These are phyloP conservation scores for Candida verbasci DNA, from an alignment of 805 yeast species.

Conservation along the genomic window DNA sequence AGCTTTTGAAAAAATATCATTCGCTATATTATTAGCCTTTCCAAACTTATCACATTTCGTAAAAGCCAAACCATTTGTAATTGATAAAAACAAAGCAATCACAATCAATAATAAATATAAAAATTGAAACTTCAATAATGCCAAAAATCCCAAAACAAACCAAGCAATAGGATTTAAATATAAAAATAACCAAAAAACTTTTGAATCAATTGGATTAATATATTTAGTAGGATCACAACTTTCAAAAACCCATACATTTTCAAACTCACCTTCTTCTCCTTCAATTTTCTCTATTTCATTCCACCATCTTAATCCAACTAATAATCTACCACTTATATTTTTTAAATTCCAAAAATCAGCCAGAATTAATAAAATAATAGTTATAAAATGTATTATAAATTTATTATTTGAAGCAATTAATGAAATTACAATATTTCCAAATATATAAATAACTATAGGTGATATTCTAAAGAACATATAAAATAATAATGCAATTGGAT, in stretches of 20 bases:
- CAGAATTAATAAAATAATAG: constrained; percentile 69
- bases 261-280: constrained; percentile 51
- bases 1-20: constrained; percentile 51
- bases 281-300: constrained; percentile 53
- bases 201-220: constrained; percentile 89
- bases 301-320: constrained; percentile 97
- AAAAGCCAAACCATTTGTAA: constrained; percentile 85
- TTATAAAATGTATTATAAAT: constrained; percentile 73
- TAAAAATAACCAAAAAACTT: constrained; percentile 77
- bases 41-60: constrained; percentile 91
- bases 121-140: constrained; percentile 73
- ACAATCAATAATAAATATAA: constrained; percentile 57
- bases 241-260: constrained; percentile 83
- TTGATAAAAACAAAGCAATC: constrained; percentile 67
- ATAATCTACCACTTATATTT: constrained; percentile 81
- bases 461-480: constrained; percentile 59
- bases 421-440: constrained; percentile 64
- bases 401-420: constrained; percentile 36
- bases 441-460: constrained; percentile 62
- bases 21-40: constrained; percentile 67
- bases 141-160: constrained; percentile 70
- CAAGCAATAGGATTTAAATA: constrained; percentile 76
- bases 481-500: constrained; percentile 71
- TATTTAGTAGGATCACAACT: constrained; percentile 67
- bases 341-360: constrained; percentile 94